Evolutionary conservation across 306 rosid genomes (phyloP).

Genomic region (Cucurbita argyrosperma): DNA sequence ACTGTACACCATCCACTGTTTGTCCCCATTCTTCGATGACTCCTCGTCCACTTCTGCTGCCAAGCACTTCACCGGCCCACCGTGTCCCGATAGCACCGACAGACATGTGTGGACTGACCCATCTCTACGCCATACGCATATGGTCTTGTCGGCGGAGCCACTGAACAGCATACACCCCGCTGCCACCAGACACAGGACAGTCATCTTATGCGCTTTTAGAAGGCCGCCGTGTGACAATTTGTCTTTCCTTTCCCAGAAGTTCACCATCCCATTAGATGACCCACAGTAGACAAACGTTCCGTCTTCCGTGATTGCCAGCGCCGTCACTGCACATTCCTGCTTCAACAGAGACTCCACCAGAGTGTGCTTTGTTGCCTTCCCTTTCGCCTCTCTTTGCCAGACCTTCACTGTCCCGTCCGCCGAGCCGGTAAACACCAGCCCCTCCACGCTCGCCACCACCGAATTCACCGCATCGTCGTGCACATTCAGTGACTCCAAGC

Average conservation of each 20-base stretch:
- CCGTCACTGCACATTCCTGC: conserved; percentile 83
- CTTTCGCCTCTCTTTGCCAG: conserved; percentile 41
- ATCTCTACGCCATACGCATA: conserved; percentile 73
- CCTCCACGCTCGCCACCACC: conserved; percentile 43
- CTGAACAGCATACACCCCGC: conserved; percentile 53
- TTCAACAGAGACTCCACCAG: conserved; percentile 37
- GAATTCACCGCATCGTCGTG: conserved; percentile 83
- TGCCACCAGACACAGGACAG: conserved; percentile 57
- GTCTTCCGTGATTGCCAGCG: conserved; percentile 29
- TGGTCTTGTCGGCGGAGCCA: conserved; percentile 83
- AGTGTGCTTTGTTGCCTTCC: conserved; percentile 42
- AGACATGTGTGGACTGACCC: conserved; percentile 61
- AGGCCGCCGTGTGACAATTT: conserved; percentile 47
- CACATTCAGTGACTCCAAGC: conserved; percentile 54
- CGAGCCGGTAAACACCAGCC: conserved; percentile 52
- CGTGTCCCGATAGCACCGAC: conserved; percentile 63
- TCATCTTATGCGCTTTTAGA: conserved; percentile 63
- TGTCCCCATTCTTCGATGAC: conserved; percentile 8
- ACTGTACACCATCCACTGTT: conserved; percentile 62
- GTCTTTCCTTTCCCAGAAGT: conserved; percentile 54
- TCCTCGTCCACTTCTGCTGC: conserved; percentile 55
- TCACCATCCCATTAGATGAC: conserved; percentile 75
- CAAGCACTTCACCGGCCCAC: conserved; percentile 81
- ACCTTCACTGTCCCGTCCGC: conserved; percentile 87
- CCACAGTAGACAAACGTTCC: conserved; percentile 54